phyloP scores from a whole-genome alignment of 495 filamentous ascomycete genomes.

The Ascobolus immersus region DNA sequence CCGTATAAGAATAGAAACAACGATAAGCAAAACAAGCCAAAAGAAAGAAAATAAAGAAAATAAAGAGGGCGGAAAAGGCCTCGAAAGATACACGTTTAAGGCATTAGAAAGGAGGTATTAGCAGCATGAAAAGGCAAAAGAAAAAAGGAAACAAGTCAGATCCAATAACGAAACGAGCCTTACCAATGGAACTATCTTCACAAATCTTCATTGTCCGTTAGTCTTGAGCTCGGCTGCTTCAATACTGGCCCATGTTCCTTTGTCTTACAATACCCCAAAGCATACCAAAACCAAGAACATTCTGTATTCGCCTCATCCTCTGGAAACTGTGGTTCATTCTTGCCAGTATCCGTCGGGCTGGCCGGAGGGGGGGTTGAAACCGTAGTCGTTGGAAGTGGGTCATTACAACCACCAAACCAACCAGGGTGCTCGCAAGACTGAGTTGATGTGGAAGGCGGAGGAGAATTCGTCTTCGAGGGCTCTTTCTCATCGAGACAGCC shows the following conservation, averaged over 20 bases:
- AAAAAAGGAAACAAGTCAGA: background rate
- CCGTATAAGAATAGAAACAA: too few relatives aligned
- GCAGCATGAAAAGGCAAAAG: background rate
- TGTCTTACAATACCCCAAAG: too few relatives aligned
- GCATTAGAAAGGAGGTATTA: background rate
- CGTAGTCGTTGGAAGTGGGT: conserved; percentile 18
- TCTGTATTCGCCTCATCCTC: background rate
- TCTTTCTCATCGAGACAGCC: conserved; percentile 28
- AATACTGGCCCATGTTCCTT: too few relatives aligned
- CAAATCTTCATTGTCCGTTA: too few relatives aligned
- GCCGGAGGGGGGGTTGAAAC: conserved; percentile 12
- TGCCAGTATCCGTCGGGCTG: conserved; percentile 9
- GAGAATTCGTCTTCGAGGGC: conserved; percentile 10
- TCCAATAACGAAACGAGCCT: background rate
- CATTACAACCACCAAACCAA: conserved; percentile 31
- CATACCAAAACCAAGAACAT: background rate
- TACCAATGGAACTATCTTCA: too few relatives aligned
- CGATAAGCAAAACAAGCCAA: too few relatives aligned
- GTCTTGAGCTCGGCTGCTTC: too few relatives aligned
- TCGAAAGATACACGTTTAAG: too few relatives aligned
- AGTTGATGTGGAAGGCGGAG: conserved; percentile 8
- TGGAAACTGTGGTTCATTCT: conserved; percentile 1
- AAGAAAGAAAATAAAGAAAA: too few relatives aligned
- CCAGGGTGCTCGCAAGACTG: conserved; percentile 29
- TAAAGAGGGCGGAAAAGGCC: too few relatives aligned